Base-by-base conservation (phyloP, 192 early-diverging fungal species). In the Gonapodya sp. region DNA sequence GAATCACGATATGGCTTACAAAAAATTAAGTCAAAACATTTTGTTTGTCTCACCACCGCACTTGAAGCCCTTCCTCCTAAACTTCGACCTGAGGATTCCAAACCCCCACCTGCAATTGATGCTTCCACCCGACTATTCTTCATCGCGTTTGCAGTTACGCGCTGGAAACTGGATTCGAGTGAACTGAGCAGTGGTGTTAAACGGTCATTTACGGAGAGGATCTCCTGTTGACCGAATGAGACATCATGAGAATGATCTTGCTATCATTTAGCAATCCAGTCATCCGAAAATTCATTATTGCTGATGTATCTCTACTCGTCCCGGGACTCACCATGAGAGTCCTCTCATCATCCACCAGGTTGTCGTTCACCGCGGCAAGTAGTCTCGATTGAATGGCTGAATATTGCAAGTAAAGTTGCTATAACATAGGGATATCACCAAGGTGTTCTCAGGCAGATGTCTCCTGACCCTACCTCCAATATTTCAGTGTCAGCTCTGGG, bases 321-420 rank as follows among this genome's bases (percentile, higher is more conserved):
- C 30, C 64, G 64, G 30, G 30, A 72, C 64, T 30, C 64, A 72
- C 64, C 75, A 64, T 64, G 8, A 77, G 31, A 31, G 34, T 18
- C 8, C 2, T 31, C 75, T 77, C 75, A 34, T 18, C 18, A 16
- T 18, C 14, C 18, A 77, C 75, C 8, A 77, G 34, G 31, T 77
- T 77, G 75, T 77, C 34, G 75, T 77, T 77, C 8, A 77, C 75
- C 18, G 75, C 75, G 16, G 75, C 75, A 16, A 77, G 31, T 33
- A 77, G 31, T 33, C 75, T 2, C 75, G 75, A 18, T 33, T 77
- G 30, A 2, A 77, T 16, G 8, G 18, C 31, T 2, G 75, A 32
- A 33, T 34, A 16, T 34, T 77, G 75, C 75, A 77, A 33, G 75
- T 77, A 77, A 8, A 77, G 75, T 34, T 77, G 75, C 75, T 77